Base-by-base conservation (phyloP, 2,329 filamentous ascomycete species). In the Calonectria pseudoreteaudii region DNA sequence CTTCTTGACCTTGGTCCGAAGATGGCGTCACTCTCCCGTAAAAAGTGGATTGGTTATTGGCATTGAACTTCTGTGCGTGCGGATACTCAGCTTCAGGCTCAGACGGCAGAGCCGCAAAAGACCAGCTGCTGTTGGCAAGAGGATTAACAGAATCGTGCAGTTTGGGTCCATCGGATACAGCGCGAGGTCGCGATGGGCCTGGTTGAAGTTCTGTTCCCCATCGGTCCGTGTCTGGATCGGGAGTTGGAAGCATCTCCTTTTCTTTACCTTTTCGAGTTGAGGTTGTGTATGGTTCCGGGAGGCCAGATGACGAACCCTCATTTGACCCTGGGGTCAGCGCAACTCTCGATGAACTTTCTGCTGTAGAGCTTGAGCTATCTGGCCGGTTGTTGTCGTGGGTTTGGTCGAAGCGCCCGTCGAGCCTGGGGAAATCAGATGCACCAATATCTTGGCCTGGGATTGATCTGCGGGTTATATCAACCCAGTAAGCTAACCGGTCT, bases 111-210 rank as follows among this genome's bases (percentile, higher is more conserved):
- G 83, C 83, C 5, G 86, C 84, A 76, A 92, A 93, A 0, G 87
- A 88, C 91, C 91, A 93, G 76, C 85, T 92, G 75, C 92, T 92
- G 79, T 90, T 90, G 1, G 87, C 91, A 20, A 93, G 80, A 0
- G 89, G 88, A 66, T 91, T 89, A 68, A 88, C 83, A 3, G 82
- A 82, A 11, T 86, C 83, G 5, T 84, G 84, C 8, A 82, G 80
- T 53, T 85, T 85, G 5, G 89, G 89, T 0, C 91, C 91, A 77
- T 92, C 91, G 0, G 91, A 92, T 65, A 87, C 85, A 34, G 91
- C 87, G 53, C 91, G 86, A 23, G 88, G 89, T 47, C 91, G 84
- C 23, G 83, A 79, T 38, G 80, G 56, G 65, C 76, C 76, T 66
- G 76, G 66, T 6, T 74, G 47, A 7, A 74, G 67, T n/a, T 75